Evolutionary conservation across 2,329 filamentous ascomycete species (phyloP).

Genomic region (Geosmithia putterillii): DNA sequence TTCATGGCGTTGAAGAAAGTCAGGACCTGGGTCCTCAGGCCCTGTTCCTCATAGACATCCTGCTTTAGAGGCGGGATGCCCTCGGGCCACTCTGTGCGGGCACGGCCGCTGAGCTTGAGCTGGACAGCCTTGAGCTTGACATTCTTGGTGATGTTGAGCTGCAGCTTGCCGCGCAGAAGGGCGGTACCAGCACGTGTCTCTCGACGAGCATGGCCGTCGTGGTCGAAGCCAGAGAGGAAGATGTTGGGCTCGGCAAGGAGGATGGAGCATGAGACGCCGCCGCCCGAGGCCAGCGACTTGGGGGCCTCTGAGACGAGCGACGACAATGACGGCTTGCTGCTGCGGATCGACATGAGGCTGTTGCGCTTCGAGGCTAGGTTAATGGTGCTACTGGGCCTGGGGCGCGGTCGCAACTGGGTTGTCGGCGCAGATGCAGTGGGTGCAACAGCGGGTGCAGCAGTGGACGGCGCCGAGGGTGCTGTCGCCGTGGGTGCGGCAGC

Average conservation of each 20-base stretch:
- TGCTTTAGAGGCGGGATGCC: slow-evolving; percentile 81
- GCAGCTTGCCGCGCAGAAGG: slow-evolving; percentile 73
- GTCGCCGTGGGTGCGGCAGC: neutral
- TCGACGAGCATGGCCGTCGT: slow-evolving; percentile 41
- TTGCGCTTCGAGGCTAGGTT: slow-evolving; percentile 23
- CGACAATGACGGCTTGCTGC: slow-evolving; percentile 36
- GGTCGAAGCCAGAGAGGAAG: slow-evolving; percentile 69
- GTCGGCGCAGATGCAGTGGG: slow-evolving; percentile 1
- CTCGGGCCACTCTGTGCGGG: slow-evolving; percentile 92
- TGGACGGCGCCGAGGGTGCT: neutral
- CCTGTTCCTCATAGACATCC: slow-evolving; percentile 73
- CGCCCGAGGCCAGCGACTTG: slow-evolving; percentile 71
- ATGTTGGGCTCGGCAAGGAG: slow-evolving; percentile 68
- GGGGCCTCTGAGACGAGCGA: slow-evolving; percentile 40
- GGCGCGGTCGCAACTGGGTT: neutral
- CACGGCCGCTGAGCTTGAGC: slow-evolving; percentile 73
- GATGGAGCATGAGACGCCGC: slow-evolving; percentile 63
- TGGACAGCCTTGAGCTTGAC: slow-evolving; percentile 88
- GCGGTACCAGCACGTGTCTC: slow-evolving; percentile 59
- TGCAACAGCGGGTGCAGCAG: slow-evolving; percentile 1
- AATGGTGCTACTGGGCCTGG: neutral
- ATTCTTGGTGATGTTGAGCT: slow-evolving; percentile 73
- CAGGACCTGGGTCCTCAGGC: slow-evolving; percentile 75
- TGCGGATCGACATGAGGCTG: slow-evolving; percentile 37
- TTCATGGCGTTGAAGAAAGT: slow-evolving; percentile 82